Evolutionary conservation across 2,329 filamentous ascomycete species (phyloP), one percentile per base, ranked within the genome.

Genomic region (Lachnellula subtilissima): DNA sequence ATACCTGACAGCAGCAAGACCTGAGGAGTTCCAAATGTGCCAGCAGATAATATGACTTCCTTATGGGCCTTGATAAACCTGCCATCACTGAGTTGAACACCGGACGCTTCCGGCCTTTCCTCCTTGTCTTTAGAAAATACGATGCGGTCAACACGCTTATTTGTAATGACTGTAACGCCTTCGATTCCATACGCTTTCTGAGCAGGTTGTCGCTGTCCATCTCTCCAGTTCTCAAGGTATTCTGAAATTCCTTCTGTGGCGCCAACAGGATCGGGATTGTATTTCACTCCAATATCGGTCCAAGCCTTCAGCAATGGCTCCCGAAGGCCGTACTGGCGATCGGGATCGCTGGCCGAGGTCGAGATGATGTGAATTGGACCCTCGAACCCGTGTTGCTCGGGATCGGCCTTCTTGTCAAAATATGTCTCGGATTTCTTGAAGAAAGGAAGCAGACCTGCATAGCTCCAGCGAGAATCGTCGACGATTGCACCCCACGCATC

Each of bases 21-120:
- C 57, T 76, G 73, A 2, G 75, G 75, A 0, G 72, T 72, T 63
- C 75, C 73, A 65, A 74, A 74, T 4, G 74, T 60, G 32, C 77
- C 77, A 19, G 71, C 76, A 3, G 76, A 68, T n/a, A 79, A 53
- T 57, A 79, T 77, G 45, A 79, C 75, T 60, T 79, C 75, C 17
- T 47, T 53, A 28, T 66, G 65, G 0, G 65, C 65, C 15, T 73
- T 75, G 3, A 55, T 49, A 22, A 56, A 57, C 19, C 53, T 59
- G 12, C 73, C 46, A 17, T 53, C 50, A 3, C 3, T 17, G n/a
- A 53, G 50, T 28, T 46, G 23, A 47, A 47, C 50, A n/a, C 50
- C 37, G 3, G 22, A 43, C n/a, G 37, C 50, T 28, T 17, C n/a
- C 22, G 9, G 37, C 17, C 19, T n/a, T 2, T 25, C 42, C 9